A percentile compares a stretch with the other conserved stretches of the same genome.
Evolutionary conservation across 192 early-diverging fungal genomes (phyloP).

Genomic region (Coemansia brasiliensis): DNA sequence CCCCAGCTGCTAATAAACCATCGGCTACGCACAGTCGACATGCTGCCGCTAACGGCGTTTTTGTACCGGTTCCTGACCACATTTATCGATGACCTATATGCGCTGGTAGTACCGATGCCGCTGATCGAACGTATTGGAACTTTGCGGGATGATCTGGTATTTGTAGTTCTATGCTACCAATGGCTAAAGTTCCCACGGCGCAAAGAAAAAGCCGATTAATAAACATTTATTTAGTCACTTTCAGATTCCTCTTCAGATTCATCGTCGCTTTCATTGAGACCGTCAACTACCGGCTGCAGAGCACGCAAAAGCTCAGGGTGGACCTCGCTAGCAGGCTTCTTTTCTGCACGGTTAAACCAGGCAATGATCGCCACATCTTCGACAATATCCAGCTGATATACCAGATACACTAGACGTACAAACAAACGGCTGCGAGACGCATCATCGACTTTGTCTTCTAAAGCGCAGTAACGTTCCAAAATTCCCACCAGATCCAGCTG

Average conservation of each 20-base stretch:
- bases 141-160: slow-evolving; percentile 59
- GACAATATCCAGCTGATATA: slow-evolving; percentile 81
- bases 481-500: slow-evolving; percentile 69
- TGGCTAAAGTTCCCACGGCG: slow-evolving; percentile 53
- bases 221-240: slow-evolving; percentile 2
- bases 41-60: slow-evolving; percentile 59
- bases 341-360: slow-evolving; percentile 67
- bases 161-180: slow-evolving; percentile 58
- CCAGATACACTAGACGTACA: slow-evolving; percentile 58
- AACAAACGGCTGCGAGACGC: slow-evolving; percentile 58
- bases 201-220: slow-evolving; percentile 8
- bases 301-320: slow-evolving; percentile 54
- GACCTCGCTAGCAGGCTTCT: slow-evolving; percentile 40
- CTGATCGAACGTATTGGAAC: slow-evolving; percentile 58
- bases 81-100: slow-evolving; percentile 62
- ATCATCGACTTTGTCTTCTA: slow-evolving; percentile 23
- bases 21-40: slow-evolving; percentile 57
- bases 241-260: slow-evolving; percentile 56
- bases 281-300: slow-evolving; percentile 66
- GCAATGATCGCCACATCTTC: slow-evolving; percentile 77
- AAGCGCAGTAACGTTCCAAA: slow-evolving; percentile 57
- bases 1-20: slow-evolving; percentile 64
- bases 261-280: slow-evolving; percentile 73
- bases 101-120: slow-evolving; percentile 63
- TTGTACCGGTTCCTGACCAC: slow-evolving; percentile 58